A percentile compares a stretch with the other conserved stretches of the same genome.
These are phyloP conservation scores for Curvularia sp. DNA, from an alignment of 2,329 filamentous ascomycete genomes.

Conservation along the genomic window DNA sequence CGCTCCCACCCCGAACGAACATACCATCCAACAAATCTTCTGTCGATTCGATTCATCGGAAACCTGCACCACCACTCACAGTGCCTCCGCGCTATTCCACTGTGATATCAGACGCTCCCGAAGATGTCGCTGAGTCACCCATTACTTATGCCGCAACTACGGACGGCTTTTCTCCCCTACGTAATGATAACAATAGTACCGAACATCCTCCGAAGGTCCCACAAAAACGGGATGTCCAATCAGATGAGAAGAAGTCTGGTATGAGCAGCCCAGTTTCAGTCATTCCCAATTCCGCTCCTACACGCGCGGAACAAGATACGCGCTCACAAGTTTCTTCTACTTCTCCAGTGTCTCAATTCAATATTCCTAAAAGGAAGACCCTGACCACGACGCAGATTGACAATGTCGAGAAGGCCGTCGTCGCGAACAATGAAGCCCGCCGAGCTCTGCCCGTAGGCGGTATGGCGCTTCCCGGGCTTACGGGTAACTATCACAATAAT, in stretches of 20 bases:
- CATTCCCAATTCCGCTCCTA: conserved; percentile 26
- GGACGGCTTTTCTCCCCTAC: conserved; percentile 49
- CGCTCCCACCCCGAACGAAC: conserved; percentile 49
- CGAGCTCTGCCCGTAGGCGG: conserved; percentile 22
- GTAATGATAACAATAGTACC: conserved; percentile 21
- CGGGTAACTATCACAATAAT: conserved; percentile 13
- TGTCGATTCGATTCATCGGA: conserved; percentile 46
- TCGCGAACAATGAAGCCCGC: conserved; percentile 27
- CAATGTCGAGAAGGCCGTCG: conserved; percentile 42
- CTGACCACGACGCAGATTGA: conserved; percentile 53
- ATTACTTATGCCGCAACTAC: conserved; percentile 49
- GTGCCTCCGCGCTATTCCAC: conserved; percentile 56
- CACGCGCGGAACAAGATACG: conserved; percentile 17
- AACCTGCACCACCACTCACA: conserved; percentile 52
- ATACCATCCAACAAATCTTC: conserved; percentile 36
- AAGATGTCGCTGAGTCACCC: conserved; percentile 50
- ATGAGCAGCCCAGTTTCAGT: conserved; percentile 39
- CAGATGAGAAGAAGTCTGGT: conserved; percentile 50
- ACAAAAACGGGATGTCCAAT: conserved; percentile 28
- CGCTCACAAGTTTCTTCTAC: conserved; percentile 21
- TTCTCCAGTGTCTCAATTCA: conserved; percentile 45
- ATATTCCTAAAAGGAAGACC: conserved; percentile 55
- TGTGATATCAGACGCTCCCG: conserved; percentile 49
- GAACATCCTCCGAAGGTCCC: conserved; percentile 21
- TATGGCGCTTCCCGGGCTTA: conserved; percentile 31